Evolutionary conservation across 2,329 filamentous ascomycete genomes (phyloP), one percentile per base, ranked within the genome.

Genomic region (Ceratocystis huliohia): DNA sequence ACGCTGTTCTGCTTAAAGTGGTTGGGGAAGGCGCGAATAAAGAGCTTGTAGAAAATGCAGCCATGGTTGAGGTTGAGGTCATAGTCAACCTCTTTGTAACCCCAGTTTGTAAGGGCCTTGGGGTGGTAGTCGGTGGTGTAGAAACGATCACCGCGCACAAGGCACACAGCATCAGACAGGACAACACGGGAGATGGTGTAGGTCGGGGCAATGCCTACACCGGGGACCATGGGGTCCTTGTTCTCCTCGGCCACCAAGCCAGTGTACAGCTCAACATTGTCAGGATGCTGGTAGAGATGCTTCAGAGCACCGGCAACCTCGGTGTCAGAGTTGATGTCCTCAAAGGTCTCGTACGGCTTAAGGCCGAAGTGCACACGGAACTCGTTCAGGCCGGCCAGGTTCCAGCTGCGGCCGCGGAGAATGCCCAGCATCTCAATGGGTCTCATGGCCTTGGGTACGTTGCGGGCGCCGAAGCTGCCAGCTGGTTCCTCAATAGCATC

Each of bases 1-100:
- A 92, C 84, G 0, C 88, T 91, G 76, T 94, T 86, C 22, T 80
- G 76, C 73, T 83, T 84, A 80, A 92, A 93, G 76, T 91, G 87
- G 70, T 88, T 81, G 0, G 90, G 91, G 79, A 95, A 70, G 0
- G 89, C 88, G 4, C 87, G 83, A 45, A 89, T 78, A 73, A 92
- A 87, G 45, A 95, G 81, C 78, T 94, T 95, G 79, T 92, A 91
- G 75, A 93, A 89, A 13, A 91, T 84, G 70, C 88, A 91, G 61
- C 91, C 90, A 72, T 94, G 86, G 75, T 94, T 88, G 70, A 93
- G 76, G 67, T 82, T 84, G 25, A 86, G 76, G 70, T 95, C 88
- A 66, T 87, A 89, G 22, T 88, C 81, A 2, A 83, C 87, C 73
- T 91, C 87, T 65, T 84, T 84, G 77, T 84, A 93, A 22, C 90